Evolutionary conservation across 2,329 filamentous ascomycete genomes (phyloP).

Genomic region (Aspergillus ibericus): DNA sequence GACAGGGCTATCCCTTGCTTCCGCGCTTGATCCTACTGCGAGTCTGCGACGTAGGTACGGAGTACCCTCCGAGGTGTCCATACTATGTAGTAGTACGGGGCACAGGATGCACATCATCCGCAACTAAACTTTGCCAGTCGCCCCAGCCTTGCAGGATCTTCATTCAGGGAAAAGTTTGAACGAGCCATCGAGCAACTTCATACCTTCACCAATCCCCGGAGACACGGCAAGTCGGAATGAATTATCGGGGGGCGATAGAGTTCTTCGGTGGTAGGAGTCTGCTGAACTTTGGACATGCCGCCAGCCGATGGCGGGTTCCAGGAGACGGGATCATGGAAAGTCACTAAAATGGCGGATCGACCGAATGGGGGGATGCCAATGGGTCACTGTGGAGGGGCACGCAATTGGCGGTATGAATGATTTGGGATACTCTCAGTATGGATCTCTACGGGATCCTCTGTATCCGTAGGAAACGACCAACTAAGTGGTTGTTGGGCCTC

Average conservation of each 20-base stretch:
- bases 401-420: slow-evolving; percentile 1
- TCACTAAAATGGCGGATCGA: slow-evolving; percentile 17
- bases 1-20: slow-evolving; percentile 20
- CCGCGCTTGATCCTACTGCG: slow-evolving; percentile 7
- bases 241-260: neutral
- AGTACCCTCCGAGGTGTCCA: neutral
- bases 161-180: neutral
- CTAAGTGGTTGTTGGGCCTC: neutral
- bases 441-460: neutral
- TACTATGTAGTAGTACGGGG: neutral
- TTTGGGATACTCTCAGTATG: neutral
- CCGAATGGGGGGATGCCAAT: slow-evolving; percentile 1
- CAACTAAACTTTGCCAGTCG: slow-evolving; percentile 1
- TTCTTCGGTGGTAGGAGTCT: neutral
- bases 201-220: neutral
- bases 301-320: slow-evolving; percentile 19
- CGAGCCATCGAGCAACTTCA: neutral
- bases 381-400: neutral
- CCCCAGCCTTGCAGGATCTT: slow-evolving; percentile 10
- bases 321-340: slow-evolving; percentile 20
- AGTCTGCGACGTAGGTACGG: too few relatives aligned
- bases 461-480: neutral
- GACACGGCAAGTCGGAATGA: neutral
- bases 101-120: slow-evolving; percentile 10
- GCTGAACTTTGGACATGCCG: slow-evolving; percentile 1